A percentile compares a stretch with the other conserved stretches of the same genome.
phyloP scores from a whole-genome alignment of 768 basidiomycete genomes.

The Polyporus arcularius region DNA sequence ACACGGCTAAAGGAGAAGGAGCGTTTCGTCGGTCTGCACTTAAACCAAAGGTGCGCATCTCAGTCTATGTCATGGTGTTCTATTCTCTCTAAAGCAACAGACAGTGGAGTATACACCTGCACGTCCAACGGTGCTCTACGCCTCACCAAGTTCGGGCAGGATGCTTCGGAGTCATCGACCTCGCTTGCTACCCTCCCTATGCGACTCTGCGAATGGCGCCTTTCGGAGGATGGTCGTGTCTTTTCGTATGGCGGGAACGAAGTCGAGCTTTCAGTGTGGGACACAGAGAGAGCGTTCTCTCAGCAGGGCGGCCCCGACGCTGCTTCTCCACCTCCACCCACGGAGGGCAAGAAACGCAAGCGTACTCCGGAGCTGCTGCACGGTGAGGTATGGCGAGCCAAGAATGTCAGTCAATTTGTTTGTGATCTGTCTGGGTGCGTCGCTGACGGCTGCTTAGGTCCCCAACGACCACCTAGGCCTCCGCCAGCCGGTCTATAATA shows the following conservation, averaged over 20 bases:
- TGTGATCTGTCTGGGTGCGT: background rate
- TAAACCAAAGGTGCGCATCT: constrained; percentile 48
- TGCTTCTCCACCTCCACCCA: constrained; percentile 12
- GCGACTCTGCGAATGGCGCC: constrained; percentile 67
- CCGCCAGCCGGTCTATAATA: constrained; percentile 78
- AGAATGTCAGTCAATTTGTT: constrained; percentile 53
- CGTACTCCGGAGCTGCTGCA: constrained; percentile 57
- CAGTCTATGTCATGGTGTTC: background rate
- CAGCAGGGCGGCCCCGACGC: constrained; percentile 19
- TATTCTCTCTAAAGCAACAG: background rate
- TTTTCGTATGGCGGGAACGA: constrained; percentile 88
- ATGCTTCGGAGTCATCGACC: constrained; percentile 22
- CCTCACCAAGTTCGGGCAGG: constrained; percentile 38
- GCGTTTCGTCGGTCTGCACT: constrained; percentile 62
- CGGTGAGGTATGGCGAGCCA: constrained; percentile 83
- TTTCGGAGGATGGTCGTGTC: constrained; percentile 50
- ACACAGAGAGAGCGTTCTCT: constrained; percentile 59
- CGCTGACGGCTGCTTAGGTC: constrained; percentile 40
- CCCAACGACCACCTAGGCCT: constrained; percentile 75
- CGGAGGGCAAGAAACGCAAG: constrained; percentile 56
- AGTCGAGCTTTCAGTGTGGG: constrained; percentile 83
- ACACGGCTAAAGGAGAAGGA: constrained; percentile 52
- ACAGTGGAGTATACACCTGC: constrained; percentile 62
- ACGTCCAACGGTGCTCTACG: constrained; percentile 77
- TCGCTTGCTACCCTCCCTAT: constrained; percentile 55